These are phyloP conservation scores for Orbilia brochopaga DNA, from an alignment of 2,329 filamentous ascomycete species.

Conservation along the genomic window DNA sequence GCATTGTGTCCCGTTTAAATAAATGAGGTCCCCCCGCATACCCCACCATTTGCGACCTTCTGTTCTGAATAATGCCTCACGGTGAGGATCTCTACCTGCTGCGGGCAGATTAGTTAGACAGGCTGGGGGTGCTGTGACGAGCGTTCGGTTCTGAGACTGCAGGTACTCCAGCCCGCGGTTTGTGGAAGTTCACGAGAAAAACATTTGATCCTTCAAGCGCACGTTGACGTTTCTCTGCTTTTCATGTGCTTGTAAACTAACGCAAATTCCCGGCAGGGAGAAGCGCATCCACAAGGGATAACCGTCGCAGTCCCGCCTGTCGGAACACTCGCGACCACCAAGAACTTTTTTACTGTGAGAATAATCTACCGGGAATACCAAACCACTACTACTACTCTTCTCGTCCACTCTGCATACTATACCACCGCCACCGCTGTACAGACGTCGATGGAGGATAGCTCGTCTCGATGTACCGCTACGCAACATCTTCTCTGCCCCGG, in stretches of 20 bases:
- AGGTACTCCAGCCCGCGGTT: background rate
- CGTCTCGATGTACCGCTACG: slow-evolving; percentile 45
- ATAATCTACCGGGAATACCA: background rate
- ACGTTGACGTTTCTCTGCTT: background rate
- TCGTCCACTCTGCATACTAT: background rate
- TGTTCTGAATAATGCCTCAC: slow-evolving; percentile 9
- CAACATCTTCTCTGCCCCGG: slow-evolving; percentile 46
- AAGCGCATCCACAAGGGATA: slow-evolving; percentile 1
- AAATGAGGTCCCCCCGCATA: background rate
- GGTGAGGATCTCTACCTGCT: slow-evolving; percentile 8
- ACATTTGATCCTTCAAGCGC: background rate
- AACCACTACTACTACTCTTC: background rate
- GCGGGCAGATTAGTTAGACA: background rate
- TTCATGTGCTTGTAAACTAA: slow-evolving; percentile 5
- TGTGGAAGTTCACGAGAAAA: too few relatives aligned
- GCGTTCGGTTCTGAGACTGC: background rate
- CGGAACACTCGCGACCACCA: background rate
- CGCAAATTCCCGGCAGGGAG: background rate
- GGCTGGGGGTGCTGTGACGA: background rate
- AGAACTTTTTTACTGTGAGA: background rate
- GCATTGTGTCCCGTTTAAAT: background rate
- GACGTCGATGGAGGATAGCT: slow-evolving; percentile 51
- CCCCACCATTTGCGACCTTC: background rate
- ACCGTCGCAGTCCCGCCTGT: background rate
- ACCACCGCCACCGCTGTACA: slow-evolving; percentile 12